Evolutionary conservation across 192 early-diverging fungal species (phyloP).

Genomic region (Coemansia sp.): DNA sequence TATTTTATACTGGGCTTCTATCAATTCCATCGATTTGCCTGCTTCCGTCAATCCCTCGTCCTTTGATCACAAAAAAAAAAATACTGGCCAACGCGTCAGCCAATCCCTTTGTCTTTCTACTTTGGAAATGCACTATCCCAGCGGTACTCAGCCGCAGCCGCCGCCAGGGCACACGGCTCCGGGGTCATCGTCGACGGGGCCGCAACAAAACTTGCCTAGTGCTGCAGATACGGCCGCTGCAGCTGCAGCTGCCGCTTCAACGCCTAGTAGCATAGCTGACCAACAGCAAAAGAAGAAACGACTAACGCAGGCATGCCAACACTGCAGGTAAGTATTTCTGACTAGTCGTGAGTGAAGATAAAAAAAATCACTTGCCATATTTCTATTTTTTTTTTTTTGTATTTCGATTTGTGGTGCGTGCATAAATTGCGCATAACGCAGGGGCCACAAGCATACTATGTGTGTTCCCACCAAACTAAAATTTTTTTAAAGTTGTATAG

Average conservation of each 20-base stretch:
- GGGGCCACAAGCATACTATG: background rate
- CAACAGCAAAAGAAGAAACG: conserved; percentile 54
- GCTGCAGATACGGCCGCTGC: background rate
- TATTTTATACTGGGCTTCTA: background rate
- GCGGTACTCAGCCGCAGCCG: conserved; percentile 1
- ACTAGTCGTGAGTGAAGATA: background rate
- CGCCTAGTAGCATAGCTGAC: background rate
- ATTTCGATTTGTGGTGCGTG: background rate
- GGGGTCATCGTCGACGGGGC: background rate
- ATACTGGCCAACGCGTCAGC: background rate
- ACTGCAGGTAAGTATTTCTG: conserved; percentile 44
- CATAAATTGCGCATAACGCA: conserved; percentile 21
- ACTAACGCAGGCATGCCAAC: conserved; percentile 56
- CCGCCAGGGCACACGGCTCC: background rate
- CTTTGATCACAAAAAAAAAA: background rate
- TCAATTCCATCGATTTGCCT: background rate
- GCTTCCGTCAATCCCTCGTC: background rate
- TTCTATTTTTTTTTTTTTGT: background rate
- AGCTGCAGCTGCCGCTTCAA: background rate
- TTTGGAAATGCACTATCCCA: background rate
- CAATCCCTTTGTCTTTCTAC: background rate
- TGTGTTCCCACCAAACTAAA: background rate
- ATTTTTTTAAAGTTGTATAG: conserved; percentile 20
- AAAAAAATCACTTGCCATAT: background rate
- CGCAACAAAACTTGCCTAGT: background rate